Conservation (phyloP, 2,329 filamentous ascomycete species). For the Aspergillus hortae region DNA sequence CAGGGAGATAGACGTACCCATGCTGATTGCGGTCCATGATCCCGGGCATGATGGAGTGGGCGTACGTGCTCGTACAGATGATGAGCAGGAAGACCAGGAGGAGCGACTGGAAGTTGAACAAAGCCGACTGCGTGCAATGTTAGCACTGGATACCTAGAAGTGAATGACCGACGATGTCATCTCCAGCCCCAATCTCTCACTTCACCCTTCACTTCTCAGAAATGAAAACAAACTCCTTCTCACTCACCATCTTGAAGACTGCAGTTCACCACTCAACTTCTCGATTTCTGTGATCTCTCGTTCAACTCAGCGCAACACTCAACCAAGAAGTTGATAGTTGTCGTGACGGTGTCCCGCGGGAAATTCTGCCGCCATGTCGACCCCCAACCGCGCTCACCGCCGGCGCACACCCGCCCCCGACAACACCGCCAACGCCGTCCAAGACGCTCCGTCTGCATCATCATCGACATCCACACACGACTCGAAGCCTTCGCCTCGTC, state of each 20-base stretch:
- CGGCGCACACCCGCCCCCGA: neutral
- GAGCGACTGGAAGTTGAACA: slow-evolving; percentile 98
- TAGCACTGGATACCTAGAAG: neutral
- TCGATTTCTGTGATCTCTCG: neutral
- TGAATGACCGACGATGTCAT: neutral
- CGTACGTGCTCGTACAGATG: slow-evolving; percentile 93
- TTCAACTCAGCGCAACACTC: neutral
- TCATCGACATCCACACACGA: neutral
- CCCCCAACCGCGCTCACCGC: neutral
- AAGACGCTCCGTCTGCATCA: neutral
- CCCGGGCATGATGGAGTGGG: slow-evolving; percentile 82
- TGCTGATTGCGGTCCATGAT: slow-evolving; percentile 92
- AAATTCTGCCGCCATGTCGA: slow-evolving; percentile 18
- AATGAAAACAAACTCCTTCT: no score
- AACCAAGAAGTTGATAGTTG: neutral
- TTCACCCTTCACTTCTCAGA: neutral
- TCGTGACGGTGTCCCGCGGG: slow-evolving; percentile 7
- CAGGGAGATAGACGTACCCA: slow-evolving; percentile 56
- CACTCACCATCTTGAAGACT: slow-evolving; percentile 30
- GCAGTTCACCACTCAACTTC: neutral
- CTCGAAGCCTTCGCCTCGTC: neutral
- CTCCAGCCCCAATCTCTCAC: neutral
- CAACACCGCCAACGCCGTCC: neutral
- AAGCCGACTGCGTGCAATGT: slow-evolving; percentile 64
- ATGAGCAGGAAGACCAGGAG: slow-evolving; percentile 90